Evolutionary conservation across 2,329 filamentous ascomycete genomes (phyloP), one percentile per base, ranked within the genome.

Genomic region (Epichloe brachyelytri): DNA sequence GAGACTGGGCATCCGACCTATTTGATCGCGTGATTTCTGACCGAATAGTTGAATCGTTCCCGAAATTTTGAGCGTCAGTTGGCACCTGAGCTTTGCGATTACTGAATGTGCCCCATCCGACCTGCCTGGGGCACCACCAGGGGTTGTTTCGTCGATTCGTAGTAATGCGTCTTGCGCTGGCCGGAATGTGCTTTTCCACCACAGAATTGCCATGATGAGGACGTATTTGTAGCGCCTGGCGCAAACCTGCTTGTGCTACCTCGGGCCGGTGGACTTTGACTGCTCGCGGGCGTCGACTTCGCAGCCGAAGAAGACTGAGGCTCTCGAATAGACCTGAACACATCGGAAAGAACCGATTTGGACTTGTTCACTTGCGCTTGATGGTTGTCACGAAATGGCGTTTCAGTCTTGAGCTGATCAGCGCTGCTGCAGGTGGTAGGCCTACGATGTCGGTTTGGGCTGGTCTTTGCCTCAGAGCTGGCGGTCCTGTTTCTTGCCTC

Each of bases 261-360:
- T 15, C 15, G 38, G 20, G 8, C 33, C 19, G 34, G 30, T n/a
- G 44, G 15, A 19, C 19, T 38, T 36, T 30, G 38, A 38, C 39
- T 48, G n/a, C 43, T 44, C 14, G 59, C 54, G n/a, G 60, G 58
- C 59, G 62, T 60, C 5, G 61, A 59, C 22, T 51, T 54, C 3
- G 63, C 61, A 4, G 62, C 61, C 26, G 56, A 54, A 8, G 62
- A 58, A 5, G 58, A 49, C 30, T 51, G 57, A n/a, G 62, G 58
- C 17, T 57, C 51, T 46, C 57, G 57, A 41, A 61, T 57, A 44
- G 60, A 57, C 47, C 58, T 65, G 55, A 67, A 61, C n/a, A 64
- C 63, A 37, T 66, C 59, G 3, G 64, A 63, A 37, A 67, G 56
- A 6, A 65, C 56, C 2, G 63, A 59, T 19, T 56, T 63, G 12